Conservation (phyloP, 768 basidiomycete species). For the Boletus reticulatus region DNA sequence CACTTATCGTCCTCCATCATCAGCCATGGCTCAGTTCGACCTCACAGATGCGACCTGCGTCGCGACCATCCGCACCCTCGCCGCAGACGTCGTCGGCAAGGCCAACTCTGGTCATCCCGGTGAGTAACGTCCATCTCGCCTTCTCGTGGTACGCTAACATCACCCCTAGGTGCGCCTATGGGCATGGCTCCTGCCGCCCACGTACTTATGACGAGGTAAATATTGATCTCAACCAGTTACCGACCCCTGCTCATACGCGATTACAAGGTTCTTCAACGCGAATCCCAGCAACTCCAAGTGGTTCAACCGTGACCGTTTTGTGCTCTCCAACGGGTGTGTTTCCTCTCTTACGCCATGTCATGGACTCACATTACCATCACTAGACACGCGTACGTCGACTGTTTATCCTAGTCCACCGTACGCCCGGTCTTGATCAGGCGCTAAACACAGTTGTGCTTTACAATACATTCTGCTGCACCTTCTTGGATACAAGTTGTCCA, state of each 20-base stretch:
- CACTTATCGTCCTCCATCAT: slow-evolving; percentile 6
- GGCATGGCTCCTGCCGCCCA: slow-evolving; percentile 87
- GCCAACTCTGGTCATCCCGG: slow-evolving; percentile 96
- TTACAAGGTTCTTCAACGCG: slow-evolving; percentile 73
- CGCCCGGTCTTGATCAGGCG: slow-evolving; percentile 1
- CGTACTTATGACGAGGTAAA: slow-evolving; percentile 72
- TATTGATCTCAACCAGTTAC: background rate
- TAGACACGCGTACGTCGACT: slow-evolving; percentile 68
- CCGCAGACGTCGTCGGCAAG: slow-evolving; percentile 75
- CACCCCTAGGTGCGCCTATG: slow-evolving; percentile 77
- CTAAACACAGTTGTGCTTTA: slow-evolving; percentile 70
- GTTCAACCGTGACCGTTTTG: slow-evolving; percentile 97
- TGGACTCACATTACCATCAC: slow-evolving; percentile 7
- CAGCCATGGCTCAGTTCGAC: slow-evolving; percentile 40
- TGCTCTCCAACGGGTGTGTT: slow-evolving; percentile 89
- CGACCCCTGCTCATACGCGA: background rate
- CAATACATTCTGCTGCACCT: slow-evolving; percentile 93
- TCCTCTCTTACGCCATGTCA: background rate
- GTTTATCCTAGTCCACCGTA: background rate
- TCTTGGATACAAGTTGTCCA: slow-evolving; percentile 84
- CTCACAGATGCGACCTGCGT: slow-evolving; percentile 56
- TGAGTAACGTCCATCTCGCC: background rate
- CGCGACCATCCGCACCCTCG: slow-evolving; percentile 73
- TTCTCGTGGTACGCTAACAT: slow-evolving; percentile 3
- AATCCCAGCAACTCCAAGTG: slow-evolving; percentile 89